Conservation (phyloP, 768 basidiomycete species). For the Hericium coralloides region DNA sequence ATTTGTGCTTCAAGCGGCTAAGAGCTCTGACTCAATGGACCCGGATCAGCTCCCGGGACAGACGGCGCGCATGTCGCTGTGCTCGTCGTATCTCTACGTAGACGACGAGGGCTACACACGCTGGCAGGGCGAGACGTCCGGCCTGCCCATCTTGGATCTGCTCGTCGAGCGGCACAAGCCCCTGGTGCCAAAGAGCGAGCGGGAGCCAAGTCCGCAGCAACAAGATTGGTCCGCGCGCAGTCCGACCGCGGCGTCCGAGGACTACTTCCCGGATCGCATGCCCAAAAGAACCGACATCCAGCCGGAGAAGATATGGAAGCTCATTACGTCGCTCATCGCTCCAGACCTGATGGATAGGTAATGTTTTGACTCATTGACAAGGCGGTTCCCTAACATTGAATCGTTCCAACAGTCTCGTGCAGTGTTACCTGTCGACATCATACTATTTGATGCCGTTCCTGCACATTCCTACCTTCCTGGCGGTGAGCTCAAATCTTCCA, state of each 20-base stretch:
- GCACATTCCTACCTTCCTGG: constrained; percentile 82
- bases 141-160: constrained; percentile 79
- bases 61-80: constrained; percentile 52
- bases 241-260: constrained; percentile 14
- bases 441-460: constrained; percentile 89
- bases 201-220: constrained; percentile 15
- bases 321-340: constrained; percentile 77
- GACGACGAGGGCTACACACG: constrained; percentile 83
- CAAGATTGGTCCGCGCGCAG: constrained; percentile 6
- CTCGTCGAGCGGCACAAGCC: constrained; percentile 62
- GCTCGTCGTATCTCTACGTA: constrained; percentile 77
- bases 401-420: constrained; percentile 52
- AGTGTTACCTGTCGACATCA: constrained; percentile 82
- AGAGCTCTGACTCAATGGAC: background rate
- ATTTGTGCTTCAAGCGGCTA: constrained; percentile 22
- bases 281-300: constrained; percentile 70
- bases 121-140: constrained; percentile 92
- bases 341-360: constrained; percentile 94
- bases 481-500: constrained; percentile 38
- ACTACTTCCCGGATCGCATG: constrained; percentile 85
- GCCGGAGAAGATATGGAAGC: constrained; percentile 80
- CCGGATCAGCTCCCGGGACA: constrained; percentile 48
- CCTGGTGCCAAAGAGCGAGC: constrained; percentile 24
- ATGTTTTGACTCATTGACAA: constrained; percentile 14
- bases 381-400: background rate